Conservation (phyloP, 331 rosid genomes). For the Pyracantha coccinea region DNA sequence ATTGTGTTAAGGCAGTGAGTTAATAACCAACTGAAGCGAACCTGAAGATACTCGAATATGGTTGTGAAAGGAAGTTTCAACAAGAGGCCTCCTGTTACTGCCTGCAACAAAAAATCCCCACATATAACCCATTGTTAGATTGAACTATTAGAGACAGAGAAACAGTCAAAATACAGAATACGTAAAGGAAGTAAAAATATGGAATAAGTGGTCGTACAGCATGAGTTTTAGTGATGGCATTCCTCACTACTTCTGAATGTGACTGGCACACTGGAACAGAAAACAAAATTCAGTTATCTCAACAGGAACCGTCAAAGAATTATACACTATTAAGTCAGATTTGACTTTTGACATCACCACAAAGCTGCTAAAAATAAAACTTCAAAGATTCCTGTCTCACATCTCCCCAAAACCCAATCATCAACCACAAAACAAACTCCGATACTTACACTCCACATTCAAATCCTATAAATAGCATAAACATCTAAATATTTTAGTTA, state of each 20-base stretch:
- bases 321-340: not conserved
- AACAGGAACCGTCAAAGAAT: constrained; percentile 4
- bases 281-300: constrained; percentile 26
- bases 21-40: constrained; percentile 22
- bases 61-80: constrained; percentile 76
- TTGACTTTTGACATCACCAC: not conserved
- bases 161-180: not conserved
- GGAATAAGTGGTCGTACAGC: constrained; percentile 37
- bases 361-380: not conserved
- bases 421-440: not conserved
- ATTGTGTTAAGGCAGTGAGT: constrained; percentile 3
- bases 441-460: too few relatives aligned
- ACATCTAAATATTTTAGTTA: too few relatives aligned
- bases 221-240: constrained; percentile 58
- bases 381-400: not conserved
- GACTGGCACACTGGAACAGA: constrained; percentile 46
- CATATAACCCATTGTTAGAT: not conserved
- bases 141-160: not conserved
- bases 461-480: too few relatives aligned
- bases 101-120: constrained; percentile 40
- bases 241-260: constrained; percentile 67
- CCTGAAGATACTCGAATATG: constrained; percentile 97
- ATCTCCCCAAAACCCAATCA: not conserved
- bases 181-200: not conserved
- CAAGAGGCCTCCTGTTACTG: constrained; percentile 48